Percentiles rank a stretch among this genome's conserved stretches.
These are phyloP conservation scores for Annulohypoxylon stygium DNA, from an alignment of 495 filamentous ascomycete species.

Conservation along the genomic window DNA sequence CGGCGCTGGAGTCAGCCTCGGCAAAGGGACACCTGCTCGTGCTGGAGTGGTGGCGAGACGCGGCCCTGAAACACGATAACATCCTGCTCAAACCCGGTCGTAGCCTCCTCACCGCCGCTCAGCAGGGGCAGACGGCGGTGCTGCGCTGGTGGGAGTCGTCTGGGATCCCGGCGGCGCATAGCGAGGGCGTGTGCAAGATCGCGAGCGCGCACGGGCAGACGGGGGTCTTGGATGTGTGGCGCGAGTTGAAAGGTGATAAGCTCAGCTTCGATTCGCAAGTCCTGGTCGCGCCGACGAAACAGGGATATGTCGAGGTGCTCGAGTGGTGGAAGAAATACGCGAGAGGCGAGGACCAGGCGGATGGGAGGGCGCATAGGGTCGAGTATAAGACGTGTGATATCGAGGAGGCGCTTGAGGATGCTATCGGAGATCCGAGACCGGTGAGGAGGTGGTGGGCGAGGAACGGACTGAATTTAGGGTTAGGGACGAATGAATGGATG, in stretches of 20 bases:
- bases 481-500: slow-evolving; percentile 95
- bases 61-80: slow-evolving; percentile 59
- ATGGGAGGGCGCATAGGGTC: slow-evolving; percentile 66
- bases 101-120: slow-evolving; percentile 82
- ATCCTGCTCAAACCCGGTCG: slow-evolving; percentile 79
- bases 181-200: slow-evolving; percentile 82
- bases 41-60: slow-evolving; percentile 89
- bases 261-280: slow-evolving; percentile 92
- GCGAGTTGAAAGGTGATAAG: slow-evolving; percentile 79
- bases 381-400: slow-evolving; percentile 97
- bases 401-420: slow-evolving; percentile 92
- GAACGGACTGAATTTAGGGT: slow-evolving; percentile 87
- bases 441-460: slow-evolving; percentile 90
- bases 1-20: slow-evolving; percentile 86
- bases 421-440: slow-evolving; percentile 74
- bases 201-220: slow-evolving; percentile 90
- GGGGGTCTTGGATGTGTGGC: slow-evolving; percentile 85
- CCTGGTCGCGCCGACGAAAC: slow-evolving; percentile 86
- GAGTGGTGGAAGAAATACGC: slow-evolving; percentile 92
- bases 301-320: slow-evolving; percentile 83
- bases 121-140: slow-evolving; percentile 76
- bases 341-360: slow-evolving; percentile 63
- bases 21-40: slow-evolving; percentile 85
- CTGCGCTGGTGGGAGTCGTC: slow-evolving; percentile 87
- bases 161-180: slow-evolving; percentile 77